Evolutionary conservation across 225 moss, liverwort and hornwort species (phyloP).

Genomic region (Polytrichum formosum): DNA sequence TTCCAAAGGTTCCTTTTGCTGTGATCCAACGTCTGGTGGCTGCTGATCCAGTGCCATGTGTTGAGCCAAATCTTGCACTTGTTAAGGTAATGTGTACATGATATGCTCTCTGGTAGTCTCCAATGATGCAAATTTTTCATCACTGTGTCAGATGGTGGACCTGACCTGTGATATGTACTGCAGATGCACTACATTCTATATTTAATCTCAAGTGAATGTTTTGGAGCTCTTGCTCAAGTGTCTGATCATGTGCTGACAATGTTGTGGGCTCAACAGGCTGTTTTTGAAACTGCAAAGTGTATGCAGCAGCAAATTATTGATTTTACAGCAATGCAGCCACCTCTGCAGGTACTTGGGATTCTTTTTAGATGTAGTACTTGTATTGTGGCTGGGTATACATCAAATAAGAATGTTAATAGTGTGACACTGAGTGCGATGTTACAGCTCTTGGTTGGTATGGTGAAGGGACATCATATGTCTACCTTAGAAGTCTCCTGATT

Average conservation of each 20-base stretch:
- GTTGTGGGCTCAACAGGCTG: slow-evolving; percentile 33
- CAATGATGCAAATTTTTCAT: no score
- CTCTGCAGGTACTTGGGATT: slow-evolving; percentile 47
- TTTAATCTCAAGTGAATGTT: neutral
- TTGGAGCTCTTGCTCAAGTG: neutral
- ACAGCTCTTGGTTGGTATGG: no score
- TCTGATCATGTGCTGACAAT: neutral
- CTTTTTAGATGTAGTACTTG: no score
- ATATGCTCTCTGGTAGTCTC: neutral
- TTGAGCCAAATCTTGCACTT: slow-evolving; percentile 56
- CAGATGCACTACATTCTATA: no score
- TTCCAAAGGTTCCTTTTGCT: slow-evolving; percentile 48
- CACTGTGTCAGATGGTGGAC: no score
- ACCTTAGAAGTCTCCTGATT: no score
- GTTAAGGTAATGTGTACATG: slow-evolving; percentile 50
- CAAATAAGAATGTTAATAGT: no score
- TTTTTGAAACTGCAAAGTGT: slow-evolving; percentile 50
- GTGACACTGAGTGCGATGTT: no score
- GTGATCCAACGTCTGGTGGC: slow-evolving; percentile 60
- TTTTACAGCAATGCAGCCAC: slow-evolving; percentile 42
- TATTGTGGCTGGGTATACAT: no score
- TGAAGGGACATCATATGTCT: no score
- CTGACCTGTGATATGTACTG: no score
- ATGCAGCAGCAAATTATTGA: slow-evolving; percentile 58
- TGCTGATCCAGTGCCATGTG: slow-evolving; percentile 70